phyloP scores from a whole-genome alignment of 108 stramenopile species.

The Epipyxis sp. region DNA sequence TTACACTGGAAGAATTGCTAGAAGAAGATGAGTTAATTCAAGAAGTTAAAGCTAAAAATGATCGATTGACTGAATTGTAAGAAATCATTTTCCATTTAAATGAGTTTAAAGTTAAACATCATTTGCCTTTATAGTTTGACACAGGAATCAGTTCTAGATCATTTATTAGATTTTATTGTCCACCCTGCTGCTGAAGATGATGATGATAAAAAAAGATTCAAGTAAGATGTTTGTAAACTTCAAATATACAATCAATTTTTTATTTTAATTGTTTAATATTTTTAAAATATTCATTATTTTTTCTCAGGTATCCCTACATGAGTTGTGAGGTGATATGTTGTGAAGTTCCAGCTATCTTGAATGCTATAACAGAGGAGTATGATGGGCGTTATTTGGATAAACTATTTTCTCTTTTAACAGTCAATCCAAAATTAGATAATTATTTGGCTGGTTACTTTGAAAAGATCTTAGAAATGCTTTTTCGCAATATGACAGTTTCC shows the following conservation, averaged over 20 bases:
- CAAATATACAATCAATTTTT: constrained; percentile 12
- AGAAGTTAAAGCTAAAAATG: constrained; percentile 78
- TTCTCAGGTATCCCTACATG: constrained; percentile 85
- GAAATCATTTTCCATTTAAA: no score
- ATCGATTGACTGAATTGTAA: constrained; percentile 73
- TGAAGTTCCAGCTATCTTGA: constrained; percentile 73
- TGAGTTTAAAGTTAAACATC: not conserved
- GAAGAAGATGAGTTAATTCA: constrained; percentile 89
- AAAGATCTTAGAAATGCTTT: constrained; percentile 73
- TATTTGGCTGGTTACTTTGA: constrained; percentile 91
- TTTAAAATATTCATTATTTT: constrained; percentile 54
- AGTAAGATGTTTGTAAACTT: constrained; percentile 33
- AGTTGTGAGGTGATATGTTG: constrained; percentile 92
- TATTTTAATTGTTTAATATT: constrained; percentile 32
- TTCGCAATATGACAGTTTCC: constrained; percentile 58
- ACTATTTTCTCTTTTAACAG: constrained; percentile 60
- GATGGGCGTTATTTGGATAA: constrained; percentile 57
- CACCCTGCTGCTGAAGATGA: constrained; percentile 30
- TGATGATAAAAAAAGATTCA: constrained; percentile 9
- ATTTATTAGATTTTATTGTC: constrained; percentile 60
- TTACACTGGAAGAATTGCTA: constrained; percentile 74
- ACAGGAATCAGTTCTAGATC: not conserved
- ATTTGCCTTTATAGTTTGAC: not conserved
- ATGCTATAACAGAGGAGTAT: constrained; percentile 62
- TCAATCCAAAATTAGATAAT: constrained; percentile 63